Base-by-base conservation (phyloP, 2,329 filamentous ascomycete genomes). In the Ceratocystis diversiconidia region DNA sequence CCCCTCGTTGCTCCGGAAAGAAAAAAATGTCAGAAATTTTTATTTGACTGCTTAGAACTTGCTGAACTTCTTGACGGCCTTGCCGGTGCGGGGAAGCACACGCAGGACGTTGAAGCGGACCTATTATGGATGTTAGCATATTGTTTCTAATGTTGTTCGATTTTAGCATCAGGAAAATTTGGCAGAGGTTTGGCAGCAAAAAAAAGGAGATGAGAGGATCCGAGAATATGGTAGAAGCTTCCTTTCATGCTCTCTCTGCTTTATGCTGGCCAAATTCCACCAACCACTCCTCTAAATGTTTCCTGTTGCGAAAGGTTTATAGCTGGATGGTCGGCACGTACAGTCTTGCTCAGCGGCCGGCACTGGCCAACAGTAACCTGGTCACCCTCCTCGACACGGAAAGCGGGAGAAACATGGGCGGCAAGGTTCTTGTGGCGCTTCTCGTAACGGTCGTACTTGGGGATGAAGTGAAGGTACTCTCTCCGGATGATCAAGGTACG, bases 361-460 rank as follows among this genome's bases (percentile, higher is more conserved):
- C 94, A 99, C 85, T 99, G 94, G 82, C 94, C 94, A 80, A 99
- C 92, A 74, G 92, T 96, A 75, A 99, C 95, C 83, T 92, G 88
- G 82, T 99, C 94, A 86, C 94, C 95, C 79, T 97, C 92, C 84
- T 95, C 89, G 75, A 97, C 92, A 96, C 94, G 94, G 91, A 99
- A 99, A 80, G 92, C 92, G 75, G 94, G 94, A 71, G 92, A 96
- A 76, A 97, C 92, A 86, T 99, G 94, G 73, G 92, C 94, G 76
- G 94, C 90, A 72, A 99, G 85, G 88, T 99, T 99, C 89, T 96
- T 96, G 90, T 99, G 94, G 80, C 94, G 87, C 88, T 96, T 97
- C 90, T 99, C 95, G 82, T 99, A 99, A 87, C 94, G 90, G 79
- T 89, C 85, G 87, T 99, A 99, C 85, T 99, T 99, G 80, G 92